phyloP scores from a whole-genome alignment of 208 protist species.

The Angomonas deanei region DNA sequence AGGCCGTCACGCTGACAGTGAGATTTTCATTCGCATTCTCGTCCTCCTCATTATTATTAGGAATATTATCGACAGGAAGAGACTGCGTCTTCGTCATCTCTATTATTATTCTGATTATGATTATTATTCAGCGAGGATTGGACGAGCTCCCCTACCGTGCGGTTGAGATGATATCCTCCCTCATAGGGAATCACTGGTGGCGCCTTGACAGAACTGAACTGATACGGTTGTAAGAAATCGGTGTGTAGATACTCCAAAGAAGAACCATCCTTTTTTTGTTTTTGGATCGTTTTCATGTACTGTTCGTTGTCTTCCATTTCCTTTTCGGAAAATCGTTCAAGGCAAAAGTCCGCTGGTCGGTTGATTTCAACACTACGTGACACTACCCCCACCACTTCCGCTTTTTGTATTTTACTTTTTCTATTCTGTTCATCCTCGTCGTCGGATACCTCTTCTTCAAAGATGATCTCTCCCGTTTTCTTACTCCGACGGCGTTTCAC shows the following conservation, averaged over 20 bases:
- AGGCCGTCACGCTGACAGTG: neutral
- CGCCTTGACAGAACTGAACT: neutral
- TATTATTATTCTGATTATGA: no score
- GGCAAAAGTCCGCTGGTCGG: constrained; percentile 73
- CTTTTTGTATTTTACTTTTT: neutral
- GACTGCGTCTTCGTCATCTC: no score
- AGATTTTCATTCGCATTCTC: neutral
- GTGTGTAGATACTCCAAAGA: neutral
- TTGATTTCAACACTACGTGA: constrained; percentile 63
- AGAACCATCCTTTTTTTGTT: neutral
- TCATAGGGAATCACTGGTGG: neutral
- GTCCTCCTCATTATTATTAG: neutral
- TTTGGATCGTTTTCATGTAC: neutral
- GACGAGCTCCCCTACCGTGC: neutral
- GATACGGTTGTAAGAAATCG: neutral
- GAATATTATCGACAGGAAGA: neutral
- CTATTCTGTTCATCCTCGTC: neutral
- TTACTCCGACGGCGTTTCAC: constrained; percentile 44
- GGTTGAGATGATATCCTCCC: neutral
- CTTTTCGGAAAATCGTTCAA: constrained; percentile 24
- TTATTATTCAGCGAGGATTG: no score
- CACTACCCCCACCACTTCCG: constrained; percentile 65
- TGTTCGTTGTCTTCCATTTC: neutral
- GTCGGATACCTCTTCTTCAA: neutral
- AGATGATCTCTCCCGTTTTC: constrained; percentile 40